Base-by-base conservation (phyloP, 1,284 basidiomycete species). In the Schizophyllum commune region DNA sequence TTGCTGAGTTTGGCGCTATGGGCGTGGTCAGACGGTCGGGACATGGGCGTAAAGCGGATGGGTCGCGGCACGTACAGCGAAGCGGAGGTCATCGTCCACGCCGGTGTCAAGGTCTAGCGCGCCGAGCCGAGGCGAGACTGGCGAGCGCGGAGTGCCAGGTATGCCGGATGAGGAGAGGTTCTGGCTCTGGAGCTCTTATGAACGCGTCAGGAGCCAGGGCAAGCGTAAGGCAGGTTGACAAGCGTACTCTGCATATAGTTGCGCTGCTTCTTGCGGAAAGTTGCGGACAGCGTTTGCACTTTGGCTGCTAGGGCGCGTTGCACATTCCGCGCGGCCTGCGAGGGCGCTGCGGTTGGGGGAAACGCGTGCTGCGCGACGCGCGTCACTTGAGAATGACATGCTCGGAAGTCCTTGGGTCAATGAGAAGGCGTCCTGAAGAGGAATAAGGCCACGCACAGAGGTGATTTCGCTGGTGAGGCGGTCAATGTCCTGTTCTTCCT, bases 251-350 rank as follows among this genome's bases (percentile, higher is more conserved):
- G 91, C 86, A 99, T 91, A 75, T 99, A 99, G 33, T 96, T 89
- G 61, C 92, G 86, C 75, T 99, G 97, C 78, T 97, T 98, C 80
- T 96, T 98, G 63, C 97, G 83, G 72, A 99, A 99, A n/a, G 88
- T 79, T 20, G 89, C 91, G 68, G 92, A 96, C 57, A 96, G 79
- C 67, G 95, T 92, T 77, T 99, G 97, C 9, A 98, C 87, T 71
- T 94, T 92, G 22, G 92, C 94, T 20, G 97, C 97, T 51, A 99
- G 83, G 11, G 90, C 96, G 33, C 95, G 88, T 74, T 99, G 96
- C n/a, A 98, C 94, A 71, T 99, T 99, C 76, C 93, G 89, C 53
- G 92, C 90, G 1, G 94, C 88, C 58, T 90, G 79, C 17, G 79
- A 68, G 55, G 64, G 66, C 56, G 75, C 71, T 61, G 74, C 69